Percentiles rank a stretch among this genome's conserved stretches.
Conservation (phyloP, 441 rosid species). For the Adansonia grandidieri region DNA sequence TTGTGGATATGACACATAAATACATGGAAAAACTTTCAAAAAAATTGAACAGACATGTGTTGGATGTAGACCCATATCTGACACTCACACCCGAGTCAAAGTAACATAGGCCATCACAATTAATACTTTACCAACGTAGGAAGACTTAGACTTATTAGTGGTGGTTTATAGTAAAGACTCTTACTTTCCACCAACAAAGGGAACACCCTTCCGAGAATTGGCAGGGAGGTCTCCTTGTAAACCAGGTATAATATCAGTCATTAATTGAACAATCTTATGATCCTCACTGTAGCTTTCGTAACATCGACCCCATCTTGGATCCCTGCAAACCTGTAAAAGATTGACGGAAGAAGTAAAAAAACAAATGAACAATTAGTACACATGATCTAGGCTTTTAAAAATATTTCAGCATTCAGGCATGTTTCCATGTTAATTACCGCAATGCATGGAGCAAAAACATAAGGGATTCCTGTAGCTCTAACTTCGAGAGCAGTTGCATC, state of each 20-base stretch:
- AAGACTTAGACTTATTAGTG: neutral
- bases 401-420: neutral
- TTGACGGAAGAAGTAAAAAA: neutral
- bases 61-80: too few species aligned
- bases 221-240: constrained; percentile 55
- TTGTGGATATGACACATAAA: too few species aligned
- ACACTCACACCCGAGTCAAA: too few species aligned
- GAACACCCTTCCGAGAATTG: constrained; percentile 33
- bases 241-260: constrained; percentile 55
- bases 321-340: constrained; percentile 57
- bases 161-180: neutral
- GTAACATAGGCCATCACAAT: too few species aligned
- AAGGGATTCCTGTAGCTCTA: constrained; percentile 50
- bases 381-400: neutral
- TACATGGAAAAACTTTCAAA: too few species aligned
- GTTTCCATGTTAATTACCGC: constrained; percentile 40
- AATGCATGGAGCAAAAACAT: constrained; percentile 65
- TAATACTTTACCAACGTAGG: neutral
- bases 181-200: constrained; percentile 40
- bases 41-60: too few species aligned
- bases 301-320: constrained; percentile 69
- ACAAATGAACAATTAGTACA: neutral
- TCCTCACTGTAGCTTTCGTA: constrained; percentile 68
- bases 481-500: constrained; percentile 70
- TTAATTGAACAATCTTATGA: constrained; percentile 46